phyloP scores from a whole-genome alignment of 2,329 filamentous ascomycete species.

The Coniella vitis region DNA sequence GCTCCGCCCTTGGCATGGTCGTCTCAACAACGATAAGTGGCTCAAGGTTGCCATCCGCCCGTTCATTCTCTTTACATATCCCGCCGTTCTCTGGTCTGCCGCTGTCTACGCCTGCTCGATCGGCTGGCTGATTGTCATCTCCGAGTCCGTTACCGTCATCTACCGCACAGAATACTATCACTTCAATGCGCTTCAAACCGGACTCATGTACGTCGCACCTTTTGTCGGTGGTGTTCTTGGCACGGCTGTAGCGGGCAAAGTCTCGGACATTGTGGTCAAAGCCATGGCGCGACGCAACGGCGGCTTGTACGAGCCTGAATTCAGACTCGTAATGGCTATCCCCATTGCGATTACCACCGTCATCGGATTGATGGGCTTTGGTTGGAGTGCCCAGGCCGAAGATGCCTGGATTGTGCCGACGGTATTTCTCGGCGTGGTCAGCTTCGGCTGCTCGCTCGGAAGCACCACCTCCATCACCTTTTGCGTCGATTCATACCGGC shows the following conservation, averaged over 20 bases:
- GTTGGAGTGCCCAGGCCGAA: conserved; percentile 74
- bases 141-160: conserved; percentile 76
- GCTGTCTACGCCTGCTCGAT: conserved; percentile 81
- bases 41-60: conserved; percentile 69
- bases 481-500: conserved; percentile 84
- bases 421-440: conserved; percentile 84
- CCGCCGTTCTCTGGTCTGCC: conserved; percentile 81
- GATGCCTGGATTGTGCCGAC: conserved; percentile 89
- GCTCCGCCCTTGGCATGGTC: conserved; percentile 70
- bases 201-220: conserved; percentile 82
- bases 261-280: conserved; percentile 79
- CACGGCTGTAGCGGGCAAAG: conserved; percentile 82
- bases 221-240: conserved; percentile 85
- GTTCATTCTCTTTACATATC: conserved; percentile 81
- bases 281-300: conserved; percentile 79
- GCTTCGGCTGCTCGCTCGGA: conserved; percentile 85
- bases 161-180: conserved; percentile 70
- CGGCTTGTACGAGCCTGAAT: conserved; percentile 94
- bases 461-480: conserved; percentile 92
- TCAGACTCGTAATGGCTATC: conserved; percentile 78
- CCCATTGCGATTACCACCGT: conserved; percentile 73
- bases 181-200: conserved; percentile 73
- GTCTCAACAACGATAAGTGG: conserved; percentile 74
- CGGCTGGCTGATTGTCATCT: conserved; percentile 93
- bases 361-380: conserved; percentile 88